Evolutionary conservation across 768 basidiomycete genomes (phyloP).

Genomic region (Auricularia auricula-judae): DNA sequence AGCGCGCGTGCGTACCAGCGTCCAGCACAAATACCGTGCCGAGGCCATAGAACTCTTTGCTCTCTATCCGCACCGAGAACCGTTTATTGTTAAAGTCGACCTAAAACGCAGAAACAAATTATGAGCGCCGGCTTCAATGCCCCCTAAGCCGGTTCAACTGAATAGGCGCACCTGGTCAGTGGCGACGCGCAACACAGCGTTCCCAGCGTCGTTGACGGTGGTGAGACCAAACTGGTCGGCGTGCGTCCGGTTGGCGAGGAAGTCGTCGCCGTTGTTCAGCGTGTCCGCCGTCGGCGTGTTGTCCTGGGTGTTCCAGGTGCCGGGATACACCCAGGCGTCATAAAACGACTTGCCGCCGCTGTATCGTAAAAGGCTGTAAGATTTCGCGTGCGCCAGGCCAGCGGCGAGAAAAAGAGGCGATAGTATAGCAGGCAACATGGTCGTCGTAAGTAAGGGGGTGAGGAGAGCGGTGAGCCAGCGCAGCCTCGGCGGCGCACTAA

Average conservation of each 20-base stretch:
- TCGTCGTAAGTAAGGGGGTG: too few species aligned
- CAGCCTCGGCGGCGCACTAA: too few species aligned
- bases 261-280: background rate
- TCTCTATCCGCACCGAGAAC: background rate
- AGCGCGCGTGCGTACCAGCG: background rate
- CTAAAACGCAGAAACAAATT: too few species aligned
- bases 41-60: background rate
- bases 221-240: conserved; percentile 5
- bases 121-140: too few species aligned
- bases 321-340: background rate
- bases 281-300: background rate
- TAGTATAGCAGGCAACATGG: too few species aligned
- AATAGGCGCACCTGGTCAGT: too few species aligned
- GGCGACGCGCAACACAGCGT: conserved; percentile 14
- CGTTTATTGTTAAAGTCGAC: too few species aligned
- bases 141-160: too few species aligned
- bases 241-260: background rate
- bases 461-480: too few species aligned
- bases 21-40: background rate
- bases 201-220: conserved; percentile 11
- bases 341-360: background rate
- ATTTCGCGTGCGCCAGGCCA: background rate
- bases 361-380: background rate
- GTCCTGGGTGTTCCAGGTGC: background rate
- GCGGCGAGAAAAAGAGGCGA: background rate